Evolutionary conservation across 441 rosid genomes (phyloP).

Genomic region (Breynia disticha): DNA sequence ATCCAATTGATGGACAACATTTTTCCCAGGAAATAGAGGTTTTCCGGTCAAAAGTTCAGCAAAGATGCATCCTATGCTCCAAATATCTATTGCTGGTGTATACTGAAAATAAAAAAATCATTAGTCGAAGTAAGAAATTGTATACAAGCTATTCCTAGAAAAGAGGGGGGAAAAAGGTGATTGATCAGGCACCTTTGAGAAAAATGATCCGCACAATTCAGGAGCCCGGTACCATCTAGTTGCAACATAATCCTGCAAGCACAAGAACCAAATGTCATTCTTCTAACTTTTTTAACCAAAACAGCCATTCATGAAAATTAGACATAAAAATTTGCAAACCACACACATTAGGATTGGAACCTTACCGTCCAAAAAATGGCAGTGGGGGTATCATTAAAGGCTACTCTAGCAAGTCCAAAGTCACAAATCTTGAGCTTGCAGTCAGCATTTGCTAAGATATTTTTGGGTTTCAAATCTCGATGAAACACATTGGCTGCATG

Average conservation of each 20-base stretch:
- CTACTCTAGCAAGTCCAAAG: conserved; percentile 95
- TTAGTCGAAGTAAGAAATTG: background rate
- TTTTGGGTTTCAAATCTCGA: conserved; percentile 86
- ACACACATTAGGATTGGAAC: conserved; percentile 1
- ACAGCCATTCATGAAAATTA: conserved; percentile 2
- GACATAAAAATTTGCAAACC: background rate
- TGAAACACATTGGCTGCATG: conserved; percentile 87
- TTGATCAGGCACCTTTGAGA: conserved; percentile 60
- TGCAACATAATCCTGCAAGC: conserved; percentile 77
- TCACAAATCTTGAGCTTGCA: conserved; percentile 95
- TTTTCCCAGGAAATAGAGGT: conserved; percentile 94
- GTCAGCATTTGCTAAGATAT: conserved; percentile 91
- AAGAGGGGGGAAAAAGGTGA: background rate
- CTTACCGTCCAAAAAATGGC: conserved; percentile 95
- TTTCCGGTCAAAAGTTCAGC: conserved; percentile 90
- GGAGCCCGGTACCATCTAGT: conserved; percentile 97
- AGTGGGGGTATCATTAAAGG: conserved; percentile 89
- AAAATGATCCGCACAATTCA: conserved; percentile 90
- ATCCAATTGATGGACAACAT: conserved; percentile 91
- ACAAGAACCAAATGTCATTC: conserved; percentile 10
- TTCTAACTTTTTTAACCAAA: background rate
- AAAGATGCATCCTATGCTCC: conserved; percentile 98
- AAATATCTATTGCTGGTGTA: conserved; percentile 93
- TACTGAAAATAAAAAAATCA: conserved; percentile 41
- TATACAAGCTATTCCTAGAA: too few species aligned